Base-by-base conservation (phyloP, 2,329 filamentous ascomycete genomes). In the Talaromyces atroroseus region DNA sequence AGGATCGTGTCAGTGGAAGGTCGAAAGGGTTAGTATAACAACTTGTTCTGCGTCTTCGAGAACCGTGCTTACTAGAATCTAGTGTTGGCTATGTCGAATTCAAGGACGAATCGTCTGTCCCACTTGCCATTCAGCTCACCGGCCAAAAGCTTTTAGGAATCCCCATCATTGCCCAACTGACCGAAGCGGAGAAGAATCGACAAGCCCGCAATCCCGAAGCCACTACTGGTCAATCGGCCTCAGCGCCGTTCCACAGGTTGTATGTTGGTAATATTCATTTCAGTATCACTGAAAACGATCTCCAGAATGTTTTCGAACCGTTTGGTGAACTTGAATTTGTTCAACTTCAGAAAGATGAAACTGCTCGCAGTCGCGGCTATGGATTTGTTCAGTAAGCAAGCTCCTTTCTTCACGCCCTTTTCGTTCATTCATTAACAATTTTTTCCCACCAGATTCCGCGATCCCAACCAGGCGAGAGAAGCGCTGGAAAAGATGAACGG, bases 221-320 rank as follows among this genome's bases (percentile, higher is more conserved):
- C 50, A 81, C 82, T 63, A 85, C 81, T 63, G 79, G 77, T 58
- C 84, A 90, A 64, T 86, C 88, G 59, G 92, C 92, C 71, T 88
- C 89, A 60, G 87, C 95, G 58, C 94, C 94, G 23, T 97, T 97
- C 79, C 94, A 99, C 76, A 89, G 95, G 65, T 87, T 99, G 59
- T 99, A 97, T 74, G 92, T 99, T 65, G 94, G 94, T 75, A 99
- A 99, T 73, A 97, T 99, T 65, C 94, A 99, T 79, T 99, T 99
- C 82, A 96, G 91, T 72, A 95, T 99, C 72, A 96, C 91, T 70
- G 94, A 99, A 76, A 86, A 87, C 72, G 95, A 99, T 76, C 80
- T 99, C 63, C 88, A 92, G 80, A 91, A 92, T 71, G 91, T 99
- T 60, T 99, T 99, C 74, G 90, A 95, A 76, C 92, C 94, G 1